Evolutionary conservation across 805 yeast genomes (phyloP).

Genomic region (Yarrowia bubula): DNA sequence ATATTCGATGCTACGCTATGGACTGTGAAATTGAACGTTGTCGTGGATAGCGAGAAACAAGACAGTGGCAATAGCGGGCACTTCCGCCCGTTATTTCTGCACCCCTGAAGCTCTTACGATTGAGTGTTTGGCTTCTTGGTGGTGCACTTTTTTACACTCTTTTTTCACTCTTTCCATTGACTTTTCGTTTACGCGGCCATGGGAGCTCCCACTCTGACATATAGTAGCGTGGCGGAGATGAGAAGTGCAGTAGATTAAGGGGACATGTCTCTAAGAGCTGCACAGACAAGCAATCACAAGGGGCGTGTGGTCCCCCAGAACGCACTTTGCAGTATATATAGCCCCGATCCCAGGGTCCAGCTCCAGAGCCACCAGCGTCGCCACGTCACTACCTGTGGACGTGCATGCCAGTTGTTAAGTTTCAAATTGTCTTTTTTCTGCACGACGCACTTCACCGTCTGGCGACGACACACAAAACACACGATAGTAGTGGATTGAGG

Average conservation of each 20-base stretch:
- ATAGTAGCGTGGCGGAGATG: conserved; percentile 9
- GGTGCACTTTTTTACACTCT: background rate
- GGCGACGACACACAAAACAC: conserved; percentile 23
- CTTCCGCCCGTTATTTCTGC: too few species aligned
- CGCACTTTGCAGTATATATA: background rate
- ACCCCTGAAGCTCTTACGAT: too few species aligned
- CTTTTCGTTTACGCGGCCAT: background rate
- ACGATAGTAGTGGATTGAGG: conserved; percentile 20
- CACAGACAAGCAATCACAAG: background rate
- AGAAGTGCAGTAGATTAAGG: conserved; percentile 21
- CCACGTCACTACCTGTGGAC: conserved; percentile 3
- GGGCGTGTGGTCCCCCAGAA: too few species aligned
- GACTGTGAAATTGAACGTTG: background rate
- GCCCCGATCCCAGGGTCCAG: too few species aligned
- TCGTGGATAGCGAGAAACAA: too few species aligned
- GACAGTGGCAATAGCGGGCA: background rate
- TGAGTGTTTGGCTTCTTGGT: background rate
- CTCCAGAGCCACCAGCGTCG: background rate
- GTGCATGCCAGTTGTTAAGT: conserved; percentile 8
- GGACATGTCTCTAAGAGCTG: background rate
- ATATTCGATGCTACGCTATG: background rate
- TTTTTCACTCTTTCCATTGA: background rate
- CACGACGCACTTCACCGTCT: conserved; percentile 24
- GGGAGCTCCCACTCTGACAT: conserved; percentile 5
- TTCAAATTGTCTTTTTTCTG: conserved; percentile 23